Conservation (phyloP, 495 filamentous ascomycete species). For the Podospora pseudopauciseta region DNA sequence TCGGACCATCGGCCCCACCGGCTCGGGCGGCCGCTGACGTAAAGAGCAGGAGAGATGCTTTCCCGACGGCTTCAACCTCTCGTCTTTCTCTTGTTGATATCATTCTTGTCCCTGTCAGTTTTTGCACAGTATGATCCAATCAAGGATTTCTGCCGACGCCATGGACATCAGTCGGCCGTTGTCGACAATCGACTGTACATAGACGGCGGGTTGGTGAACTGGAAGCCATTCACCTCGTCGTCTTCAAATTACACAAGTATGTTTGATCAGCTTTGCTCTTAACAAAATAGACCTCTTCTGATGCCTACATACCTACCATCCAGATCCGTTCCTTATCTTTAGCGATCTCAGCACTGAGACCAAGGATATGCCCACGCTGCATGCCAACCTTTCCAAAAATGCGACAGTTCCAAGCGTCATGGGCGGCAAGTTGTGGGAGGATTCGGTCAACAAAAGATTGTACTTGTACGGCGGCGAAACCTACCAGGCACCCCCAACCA, state of each 20-base stretch:
- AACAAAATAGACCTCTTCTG: background rate
- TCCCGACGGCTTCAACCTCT: background rate
- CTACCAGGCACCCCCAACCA: conserved; percentile 26
- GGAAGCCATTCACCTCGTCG: conserved; percentile 41
- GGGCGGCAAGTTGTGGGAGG: conserved; percentile 49
- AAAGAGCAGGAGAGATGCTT: background rate
- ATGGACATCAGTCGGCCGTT: conserved; percentile 47
- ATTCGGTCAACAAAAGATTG: conserved; percentile 50
- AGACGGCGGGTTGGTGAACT: conserved; percentile 49
- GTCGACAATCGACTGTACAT: conserved; percentile 50
- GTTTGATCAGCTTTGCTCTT: conserved; percentile 7
- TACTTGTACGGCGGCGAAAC: conserved; percentile 51
- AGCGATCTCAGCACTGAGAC: conserved; percentile 41
- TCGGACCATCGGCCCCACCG: background rate
- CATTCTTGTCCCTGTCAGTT: background rate
- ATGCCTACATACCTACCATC: background rate
- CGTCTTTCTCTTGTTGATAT: background rate
- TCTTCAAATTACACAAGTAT: conserved; percentile 47
- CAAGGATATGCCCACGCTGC: conserved; percentile 44
- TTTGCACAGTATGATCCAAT: conserved; percentile 33
- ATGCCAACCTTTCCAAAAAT: conserved; percentile 48
- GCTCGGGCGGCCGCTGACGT: background rate
- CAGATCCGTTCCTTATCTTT: conserved; percentile 44
- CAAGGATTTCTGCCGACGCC: conserved; percentile 50
- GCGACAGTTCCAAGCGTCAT: conserved; percentile 40